Base-by-base conservation (phyloP, 805 yeast species). In the Saturnispora bothae region DNA sequence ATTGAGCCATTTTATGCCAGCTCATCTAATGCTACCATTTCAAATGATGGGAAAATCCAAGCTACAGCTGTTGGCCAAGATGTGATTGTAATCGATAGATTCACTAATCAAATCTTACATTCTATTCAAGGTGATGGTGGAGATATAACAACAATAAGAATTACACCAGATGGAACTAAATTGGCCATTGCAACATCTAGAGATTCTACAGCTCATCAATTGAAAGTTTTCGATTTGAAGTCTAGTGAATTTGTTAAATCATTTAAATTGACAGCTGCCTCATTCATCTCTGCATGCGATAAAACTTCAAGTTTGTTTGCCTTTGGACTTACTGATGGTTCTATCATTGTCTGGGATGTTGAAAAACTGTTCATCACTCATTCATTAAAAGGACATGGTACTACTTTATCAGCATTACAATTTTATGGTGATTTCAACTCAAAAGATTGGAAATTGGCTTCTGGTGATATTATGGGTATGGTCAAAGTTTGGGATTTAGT, bases 301-400 rank as follows among this genome's bases (percentile, higher is more conserved):
- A 55, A 71, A 3, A 84, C 96, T 0, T 79, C 94, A 3, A 76
- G 95, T 3, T 64, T 92, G 27, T 73, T 88, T 51, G 94, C 96
- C 15, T 78, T 92, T 52, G 99, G 99, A 28, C 86, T 94, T 33
- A 82, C 96, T 1, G 98, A 92, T 58, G 97, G 98, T 34, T 71
- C 77, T 30, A 81, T 88, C 14, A 77, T 83, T 32, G 94, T 92
- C 1, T 86, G 94, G 80, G 99, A 92, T 57, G 69, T 92, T 27
- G 88, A 77, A 46, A 86, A 86, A 26, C 88, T 92, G 1, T 84
- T 71, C 47, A 73, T 81, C 3, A 92, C 98, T 0, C 98, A 92
- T 59, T 77, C 84, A 12, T 69, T 92, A 41, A 81, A 83, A 56
- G 97, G 98, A 1, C 99, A 92, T 56, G 94, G 95, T 16, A 78